A percentile compares a stretch with the other conserved stretches of the same genome.
Evolutionary conservation across 23 red algal genomes (phyloP).

Genomic region (Gracilaria gracilis): DNA sequence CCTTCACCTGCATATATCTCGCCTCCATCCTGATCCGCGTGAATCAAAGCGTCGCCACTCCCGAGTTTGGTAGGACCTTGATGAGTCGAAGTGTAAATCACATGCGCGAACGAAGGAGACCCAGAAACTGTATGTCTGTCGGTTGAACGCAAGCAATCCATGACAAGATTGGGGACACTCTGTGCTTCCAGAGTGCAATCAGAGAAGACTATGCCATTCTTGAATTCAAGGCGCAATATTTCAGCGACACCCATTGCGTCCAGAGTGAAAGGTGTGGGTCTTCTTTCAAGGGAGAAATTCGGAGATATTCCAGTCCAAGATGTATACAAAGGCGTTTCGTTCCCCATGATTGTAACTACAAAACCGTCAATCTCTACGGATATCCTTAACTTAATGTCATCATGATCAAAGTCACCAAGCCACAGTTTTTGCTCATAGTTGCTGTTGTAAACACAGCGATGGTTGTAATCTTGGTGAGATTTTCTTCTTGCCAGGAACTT

Average conservation of each 20-base stretch:
- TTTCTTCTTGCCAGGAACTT: not conserved
- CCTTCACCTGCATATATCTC: not conserved
- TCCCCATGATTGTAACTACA: not conserved
- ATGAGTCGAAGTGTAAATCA: not conserved
- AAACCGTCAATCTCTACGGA: not conserved
- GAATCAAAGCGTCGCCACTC: not conserved
- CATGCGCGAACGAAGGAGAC: not conserved
- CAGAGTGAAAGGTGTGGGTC: not conserved
- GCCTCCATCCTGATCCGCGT: constrained; percentile 7
- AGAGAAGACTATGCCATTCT: not conserved
- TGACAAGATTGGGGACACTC: not conserved
- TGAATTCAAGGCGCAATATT: constrained; percentile 11
- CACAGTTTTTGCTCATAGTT: constrained; percentile 14
- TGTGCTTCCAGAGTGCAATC: not conserved
- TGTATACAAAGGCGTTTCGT: not conserved
- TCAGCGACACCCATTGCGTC: not conserved
- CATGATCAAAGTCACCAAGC: not conserved
- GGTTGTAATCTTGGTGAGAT: not conserved
- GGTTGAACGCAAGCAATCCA: constrained; percentile 2
- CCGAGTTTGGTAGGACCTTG: not conserved
- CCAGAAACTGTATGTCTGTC: not conserved
- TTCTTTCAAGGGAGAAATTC: not conserved
- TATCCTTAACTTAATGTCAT: not conserved
- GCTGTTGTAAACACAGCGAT: constrained; percentile 6
- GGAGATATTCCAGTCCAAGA: not conserved